These are phyloP conservation scores for Zygotorulaspora mrakii DNA, from an alignment of 1,139 yeast species.

Conservation along the genomic window DNA sequence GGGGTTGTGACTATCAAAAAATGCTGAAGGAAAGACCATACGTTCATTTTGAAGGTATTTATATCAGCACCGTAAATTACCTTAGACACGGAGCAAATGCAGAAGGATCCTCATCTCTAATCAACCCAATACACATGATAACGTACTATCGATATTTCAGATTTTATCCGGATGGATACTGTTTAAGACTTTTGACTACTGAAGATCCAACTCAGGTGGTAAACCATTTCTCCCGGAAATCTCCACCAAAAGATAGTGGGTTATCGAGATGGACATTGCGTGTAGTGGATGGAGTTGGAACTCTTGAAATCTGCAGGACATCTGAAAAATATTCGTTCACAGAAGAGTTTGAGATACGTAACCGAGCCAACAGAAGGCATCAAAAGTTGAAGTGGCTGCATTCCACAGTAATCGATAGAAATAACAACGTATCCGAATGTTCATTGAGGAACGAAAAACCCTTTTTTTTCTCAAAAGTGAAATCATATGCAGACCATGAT, in stretches of 20 bases:
- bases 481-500: slow-evolving; percentile 38
- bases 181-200: slow-evolving; percentile 60
- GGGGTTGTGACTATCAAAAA: slow-evolving; percentile 50
- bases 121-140: slow-evolving; percentile 73
- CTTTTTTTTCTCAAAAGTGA: slow-evolving; percentile 65
- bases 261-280: slow-evolving; percentile 53
- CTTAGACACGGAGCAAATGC: slow-evolving; percentile 72
- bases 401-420: slow-evolving; percentile 55
- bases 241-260: slow-evolving; percentile 34
- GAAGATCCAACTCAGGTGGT: slow-evolving; percentile 64
- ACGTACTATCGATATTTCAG: slow-evolving; percentile 84
- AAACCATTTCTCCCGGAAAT: slow-evolving; percentile 46
- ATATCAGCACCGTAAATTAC: slow-evolving; percentile 81
- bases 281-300: slow-evolving; percentile 46
- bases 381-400: slow-evolving; percentile 66
- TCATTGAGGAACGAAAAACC: slow-evolving; percentile 68
- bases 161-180: slow-evolving; percentile 75
- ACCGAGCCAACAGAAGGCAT: slow-evolving; percentile 56
- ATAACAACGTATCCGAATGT: slow-evolving; percentile 53
- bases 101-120: slow-evolving; percentile 65
- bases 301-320: slow-evolving; percentile 55
- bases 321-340: slow-evolving; percentile 60
- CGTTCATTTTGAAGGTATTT: slow-evolving; percentile 74
- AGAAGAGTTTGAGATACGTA: slow-evolving; percentile 55
- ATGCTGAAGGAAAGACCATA: slow-evolving; percentile 63